Evolutionary conservation across 1,139 yeast species (phyloP), one percentile per base, ranked within the genome.

Genomic region (Candida sojae): DNA sequence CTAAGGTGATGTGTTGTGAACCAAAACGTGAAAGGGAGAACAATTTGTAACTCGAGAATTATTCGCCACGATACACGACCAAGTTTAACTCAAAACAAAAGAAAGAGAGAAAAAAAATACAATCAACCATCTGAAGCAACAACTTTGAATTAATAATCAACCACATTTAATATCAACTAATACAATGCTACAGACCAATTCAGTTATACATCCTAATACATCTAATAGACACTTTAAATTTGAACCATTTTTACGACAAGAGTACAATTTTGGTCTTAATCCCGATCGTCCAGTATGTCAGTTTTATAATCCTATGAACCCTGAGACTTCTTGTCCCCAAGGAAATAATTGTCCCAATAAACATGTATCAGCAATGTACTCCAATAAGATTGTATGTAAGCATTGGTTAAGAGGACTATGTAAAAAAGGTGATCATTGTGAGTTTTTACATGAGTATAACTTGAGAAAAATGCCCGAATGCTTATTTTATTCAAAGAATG

Each of bases 381-480:
- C 82, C 56, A 90, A 91, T 67, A 92, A 91, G 70, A 74, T 75
- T 48, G 99, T 93, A 13, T 93, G 99, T 66, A 93, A 95, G 76
- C 98, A 93, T 73, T 93, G 99, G 99, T 80, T 95, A 43, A 80
- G 98, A 57, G 99, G 99, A 0, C 79, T 95, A 35, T 95, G 99
- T 69, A 95, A 95, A 70, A 93, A 92, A 72, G 96, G 96, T 47
- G 97, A 92, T 58, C 92, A 88, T 54, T 95, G 99, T 69, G 99
- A 95, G 70, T 95, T 90, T 61, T 70, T 95, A 44, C 99, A 95
- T 67, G 99, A 95, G 62, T 93, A 92, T 64, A 93, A 93, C 62
- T 71, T 93, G 58, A 80, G 96, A 52, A 91, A 89, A 66, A 92
- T 95, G 96, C 99, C 99, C 2, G 99, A 95, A 66, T 95, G 99